Evolutionary conservation across 768 basidiomycete species (phyloP), one percentile per base, ranked within the genome.

Genomic region (Cyclocybe aegerita): DNA sequence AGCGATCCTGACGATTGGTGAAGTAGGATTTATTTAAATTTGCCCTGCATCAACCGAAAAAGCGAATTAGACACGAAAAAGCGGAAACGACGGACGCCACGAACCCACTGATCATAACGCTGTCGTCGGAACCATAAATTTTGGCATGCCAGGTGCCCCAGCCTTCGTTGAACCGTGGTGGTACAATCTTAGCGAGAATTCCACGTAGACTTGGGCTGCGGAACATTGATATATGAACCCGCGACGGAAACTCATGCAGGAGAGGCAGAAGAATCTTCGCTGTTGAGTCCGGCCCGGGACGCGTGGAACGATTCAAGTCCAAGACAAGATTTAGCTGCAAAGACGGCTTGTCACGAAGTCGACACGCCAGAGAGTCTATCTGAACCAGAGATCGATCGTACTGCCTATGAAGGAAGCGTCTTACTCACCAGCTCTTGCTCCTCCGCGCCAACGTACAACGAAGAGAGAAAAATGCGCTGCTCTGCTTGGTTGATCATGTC

Each of bases 141-240:
- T 99, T 99, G 3, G 92, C 88, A 65, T 98, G 97, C 95, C 95
- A 98, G 1, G 95, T 93, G 0, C 95, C 96, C 90, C 94, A 98
- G 1, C 95, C 97, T 70, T 99, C 97, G 60, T 99, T 96, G 70
- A 93, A 97, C 47, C 97, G 78, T 16, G 90, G 86, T 6, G 97
- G 97, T 6, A 98, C 85, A 29, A 96, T 53, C 48, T 76, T 79
- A 30, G 89, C 81, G 65, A 90, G 75, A 23, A 90, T 50, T 0
- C 90, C 88, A 12, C 83, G 77, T 29, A 98, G 76, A 45, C 83
- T 89, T 0, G 97, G 96, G 60, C 91, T 93, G 41, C 91, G 82
- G 59, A 93, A 99, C 55, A 98, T 76, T 34, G 84, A 83, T 7
- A 96, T 74, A 51, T 84, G 83, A 7, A 93, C 84, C 39, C 89